Evolutionary conservation across 1,284 basidiomycete species (phyloP).

Genomic region (Amylostereum chailletii): DNA sequence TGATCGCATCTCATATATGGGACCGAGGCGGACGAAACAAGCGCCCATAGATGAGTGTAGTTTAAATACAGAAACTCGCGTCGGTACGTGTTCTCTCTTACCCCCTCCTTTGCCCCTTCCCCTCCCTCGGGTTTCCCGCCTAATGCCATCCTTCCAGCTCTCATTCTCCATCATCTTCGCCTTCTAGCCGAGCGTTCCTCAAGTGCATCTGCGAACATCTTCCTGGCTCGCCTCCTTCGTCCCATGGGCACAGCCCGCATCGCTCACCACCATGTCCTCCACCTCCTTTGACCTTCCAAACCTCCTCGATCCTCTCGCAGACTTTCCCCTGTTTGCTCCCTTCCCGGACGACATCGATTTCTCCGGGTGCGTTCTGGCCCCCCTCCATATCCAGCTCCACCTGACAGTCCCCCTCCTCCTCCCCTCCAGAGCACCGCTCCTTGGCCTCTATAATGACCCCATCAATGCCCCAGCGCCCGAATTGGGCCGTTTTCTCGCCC

Average conservation of each 20-base stretch:
- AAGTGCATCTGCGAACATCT: slow-evolving; percentile 7
- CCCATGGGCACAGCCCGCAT: neutral
- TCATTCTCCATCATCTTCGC: slow-evolving; percentile 9
- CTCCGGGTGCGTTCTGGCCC: slow-evolving; percentile 1
- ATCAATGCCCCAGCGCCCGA: no score
- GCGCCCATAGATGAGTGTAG: no score
- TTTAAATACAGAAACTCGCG: no score
- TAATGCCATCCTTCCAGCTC: slow-evolving; percentile 6
- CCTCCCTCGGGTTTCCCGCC: slow-evolving; percentile 10
- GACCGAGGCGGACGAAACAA: no score
- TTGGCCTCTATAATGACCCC: no score
- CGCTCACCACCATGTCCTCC: slow-evolving; percentile 4
- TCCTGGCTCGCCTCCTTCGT: neutral
- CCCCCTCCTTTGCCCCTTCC: neutral
- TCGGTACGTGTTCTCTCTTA: no score
- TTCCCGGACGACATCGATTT: slow-evolving; percentile 7
- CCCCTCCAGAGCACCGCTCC: no score
- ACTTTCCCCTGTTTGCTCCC: slow-evolving; percentile 9
- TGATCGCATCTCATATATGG: no score
- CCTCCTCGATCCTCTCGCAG: slow-evolving; percentile 13
- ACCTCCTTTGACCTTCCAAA: neutral
- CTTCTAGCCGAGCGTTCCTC: slow-evolving; percentile 9
- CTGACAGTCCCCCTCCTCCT: no score
- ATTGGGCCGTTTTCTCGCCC: no score
- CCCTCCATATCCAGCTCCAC: neutral